A percentile compares a stretch with the other conserved stretches of the same genome.
Evolutionary conservation across 192 early-diverging fungal genomes (phyloP).

Genomic region (Coemansia sp.): DNA sequence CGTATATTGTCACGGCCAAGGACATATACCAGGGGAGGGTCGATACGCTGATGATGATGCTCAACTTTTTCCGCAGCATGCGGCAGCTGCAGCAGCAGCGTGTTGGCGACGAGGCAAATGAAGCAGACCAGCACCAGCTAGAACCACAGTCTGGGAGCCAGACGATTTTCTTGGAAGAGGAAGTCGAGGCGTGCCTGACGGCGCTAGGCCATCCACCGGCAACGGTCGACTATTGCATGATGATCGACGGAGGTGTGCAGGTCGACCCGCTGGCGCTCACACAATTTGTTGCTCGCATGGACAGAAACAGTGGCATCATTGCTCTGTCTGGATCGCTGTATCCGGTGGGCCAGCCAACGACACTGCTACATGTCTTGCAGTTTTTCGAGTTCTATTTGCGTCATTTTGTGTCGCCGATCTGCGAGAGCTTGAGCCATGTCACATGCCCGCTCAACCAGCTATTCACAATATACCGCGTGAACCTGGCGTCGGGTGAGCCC

Average conservation of each 20-base stretch:
- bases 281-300: constrained; percentile 52
- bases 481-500: constrained; percentile 27
- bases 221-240: constrained; percentile 27
- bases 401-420: constrained; percentile 52
- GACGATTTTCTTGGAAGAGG: constrained; percentile 52
- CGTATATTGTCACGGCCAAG: constrained; percentile 93
- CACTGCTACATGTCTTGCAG: constrained; percentile 42
- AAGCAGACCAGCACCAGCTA: background rate
- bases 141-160: background rate
- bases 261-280: constrained; percentile 48
- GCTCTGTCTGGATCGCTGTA: constrained; percentile 46
- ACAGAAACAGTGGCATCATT: constrained; percentile 20
- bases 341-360: constrained; percentile 36
- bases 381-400: constrained; percentile 41
- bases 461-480: constrained; percentile 52
- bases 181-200: constrained; percentile 41
- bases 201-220: constrained; percentile 34
- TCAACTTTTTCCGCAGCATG: constrained; percentile 48
- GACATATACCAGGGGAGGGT: constrained; percentile 43
- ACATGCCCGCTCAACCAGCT: constrained; percentile 47
- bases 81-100: constrained; percentile 13
- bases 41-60: constrained; percentile 54
- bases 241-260: constrained; percentile 41
- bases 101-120: background rate
- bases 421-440: constrained; percentile 36